Conservation (phyloP, 257 asterid species). For the Osmanthus fragrans region DNA sequence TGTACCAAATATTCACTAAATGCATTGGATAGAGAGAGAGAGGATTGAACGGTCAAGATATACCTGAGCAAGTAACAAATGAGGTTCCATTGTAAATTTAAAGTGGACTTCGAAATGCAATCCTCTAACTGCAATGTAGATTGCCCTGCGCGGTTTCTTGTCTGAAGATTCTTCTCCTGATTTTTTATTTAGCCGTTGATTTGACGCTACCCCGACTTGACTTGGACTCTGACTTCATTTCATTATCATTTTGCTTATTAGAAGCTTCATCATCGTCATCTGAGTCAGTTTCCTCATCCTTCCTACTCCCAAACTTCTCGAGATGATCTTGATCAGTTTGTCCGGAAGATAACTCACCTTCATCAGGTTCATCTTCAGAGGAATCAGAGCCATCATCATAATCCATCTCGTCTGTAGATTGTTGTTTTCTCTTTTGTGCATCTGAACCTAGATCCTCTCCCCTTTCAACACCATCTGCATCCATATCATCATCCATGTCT, state of each 20-base stretch:
- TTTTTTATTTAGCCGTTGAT: conserved; percentile 19
- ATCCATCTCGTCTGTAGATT: conserved; percentile 75
- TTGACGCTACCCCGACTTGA: conserved; percentile 23
- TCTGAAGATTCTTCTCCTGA: not conserved
- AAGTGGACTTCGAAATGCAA: conserved; percentile 55
- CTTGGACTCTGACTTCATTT: conserved; percentile 36
- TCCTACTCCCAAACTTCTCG: conserved; percentile 35
- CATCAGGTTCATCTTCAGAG: conserved; percentile 41
- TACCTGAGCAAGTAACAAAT: conserved; percentile 89
- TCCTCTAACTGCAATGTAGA: conserved; percentile 43
- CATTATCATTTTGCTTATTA: conserved; percentile 31
- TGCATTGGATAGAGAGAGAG: not conserved
- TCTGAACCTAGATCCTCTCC: conserved; percentile 78
- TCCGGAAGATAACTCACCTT: conserved; percentile 34
- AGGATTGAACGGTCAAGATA: not conserved
- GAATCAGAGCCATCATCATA: conserved; percentile 54
- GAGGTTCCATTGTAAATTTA: conserved; percentile 54
- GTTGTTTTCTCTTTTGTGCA: conserved; percentile 66
- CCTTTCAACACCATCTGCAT: conserved; percentile 51
- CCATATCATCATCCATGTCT: conserved; percentile 42
- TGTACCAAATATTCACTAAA: not conserved
- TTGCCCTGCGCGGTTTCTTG: conserved; percentile 34
- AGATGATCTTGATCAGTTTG: conserved; percentile 27
- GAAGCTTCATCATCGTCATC: conserved; percentile 39
- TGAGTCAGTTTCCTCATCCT: conserved; percentile 40